Base-by-base conservation (phyloP, 257 asterid species). In the Lycium ferocissimum region DNA sequence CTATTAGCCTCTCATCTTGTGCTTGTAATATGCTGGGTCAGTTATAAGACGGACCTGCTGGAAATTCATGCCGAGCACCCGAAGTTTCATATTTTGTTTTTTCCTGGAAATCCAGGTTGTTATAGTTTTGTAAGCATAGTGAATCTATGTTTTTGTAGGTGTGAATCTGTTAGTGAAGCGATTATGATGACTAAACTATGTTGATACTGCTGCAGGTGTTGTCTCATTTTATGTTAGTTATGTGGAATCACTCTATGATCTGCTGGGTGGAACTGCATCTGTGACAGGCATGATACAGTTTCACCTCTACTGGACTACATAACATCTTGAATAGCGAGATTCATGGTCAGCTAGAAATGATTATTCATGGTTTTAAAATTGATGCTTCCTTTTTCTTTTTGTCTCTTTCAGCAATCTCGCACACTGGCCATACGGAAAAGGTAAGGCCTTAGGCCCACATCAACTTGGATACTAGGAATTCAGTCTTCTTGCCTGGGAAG, bases 21-120 rank as follows among this genome's bases (percentile, higher is more conserved):
- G 47, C 18, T 22, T 62, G 75, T 22, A 62, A 62, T 40, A 40
- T 51, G 53, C 85, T 87, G 85, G 72, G 57, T 71, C 89, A 94
- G 99, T 84, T 92, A 87, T 66, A 89, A 89, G 89, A 87, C 95
- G 37, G 98, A 93, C 84, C 86, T 95, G 88, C 37, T 95, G 47
- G 98, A 96, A 91, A 93, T 96, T 89, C 93, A 38, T 66, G 89
- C 94, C 85, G 89, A 70, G 71, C 84, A 91, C 38, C 97, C 98
- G 80, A 86, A 83, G 62, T 89, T 93, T 20, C 98, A 94, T 86
- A 84, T 96, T 79, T 43, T 96, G 80, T 96, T 96, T 81, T 88
- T 95, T 73, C 98, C 99, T 63, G 99, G 99, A 63, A 96, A 96
- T 87, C 99, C 99, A 15, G 99, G 99, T 96, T 85, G 71, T 80